A percentile compares a stretch with the other conserved stretches of the same genome.
phyloP scores from a whole-genome alignment of 371 early-diverging fungal genomes.

The Ecytonucleospora hepatopenaei region DNA sequence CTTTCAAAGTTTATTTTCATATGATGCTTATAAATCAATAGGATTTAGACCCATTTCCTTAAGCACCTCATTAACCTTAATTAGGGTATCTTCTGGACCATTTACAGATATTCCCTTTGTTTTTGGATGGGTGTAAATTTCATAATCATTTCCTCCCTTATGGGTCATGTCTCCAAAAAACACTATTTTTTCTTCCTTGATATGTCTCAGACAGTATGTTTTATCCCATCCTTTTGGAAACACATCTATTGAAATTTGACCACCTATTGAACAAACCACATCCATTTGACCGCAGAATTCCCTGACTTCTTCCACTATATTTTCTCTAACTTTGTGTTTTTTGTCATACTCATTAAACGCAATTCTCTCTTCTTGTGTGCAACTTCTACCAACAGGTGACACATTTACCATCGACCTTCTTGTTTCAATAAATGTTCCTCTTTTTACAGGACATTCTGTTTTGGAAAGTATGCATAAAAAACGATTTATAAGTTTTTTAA shows the following conservation, averaged over 20 bases:
- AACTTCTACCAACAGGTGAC: conserved; percentile 92
- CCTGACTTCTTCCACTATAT: conserved; percentile 62
- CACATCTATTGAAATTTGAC: conserved; percentile 97
- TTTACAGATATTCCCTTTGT: conserved; percentile 77
- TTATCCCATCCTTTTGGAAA: conserved; percentile 91
- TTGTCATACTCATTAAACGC: conserved; percentile 83
- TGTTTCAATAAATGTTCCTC: conserved; percentile 95
- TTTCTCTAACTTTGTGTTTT: conserved; percentile 59
- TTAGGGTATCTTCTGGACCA: conserved; percentile 75
- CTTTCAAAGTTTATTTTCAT: no score
- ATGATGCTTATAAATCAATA: not conserved
- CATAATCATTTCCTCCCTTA: conserved; percentile 95
- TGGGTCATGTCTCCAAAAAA: conserved; percentile 99
- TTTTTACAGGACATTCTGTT: conserved; percentile 64
- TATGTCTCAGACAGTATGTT: conserved; percentile 86
- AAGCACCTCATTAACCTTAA: conserved; percentile 66
- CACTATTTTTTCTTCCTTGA: conserved; percentile 76
- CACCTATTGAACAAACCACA: conserved; percentile 89
- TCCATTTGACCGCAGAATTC: conserved; percentile 60
- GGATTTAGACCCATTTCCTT: conserved; percentile 26
- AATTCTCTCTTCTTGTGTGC: conserved; percentile 74
- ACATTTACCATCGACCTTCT: conserved; percentile 97
- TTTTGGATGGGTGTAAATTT: conserved; percentile 72
- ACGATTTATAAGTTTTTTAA: conserved; percentile 78
- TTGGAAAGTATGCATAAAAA: conserved; percentile 80